These are phyloP conservation scores for Annulohypoxylon stygium DNA, from an alignment of 495 filamentous ascomycete genomes.

Conservation along the genomic window DNA sequence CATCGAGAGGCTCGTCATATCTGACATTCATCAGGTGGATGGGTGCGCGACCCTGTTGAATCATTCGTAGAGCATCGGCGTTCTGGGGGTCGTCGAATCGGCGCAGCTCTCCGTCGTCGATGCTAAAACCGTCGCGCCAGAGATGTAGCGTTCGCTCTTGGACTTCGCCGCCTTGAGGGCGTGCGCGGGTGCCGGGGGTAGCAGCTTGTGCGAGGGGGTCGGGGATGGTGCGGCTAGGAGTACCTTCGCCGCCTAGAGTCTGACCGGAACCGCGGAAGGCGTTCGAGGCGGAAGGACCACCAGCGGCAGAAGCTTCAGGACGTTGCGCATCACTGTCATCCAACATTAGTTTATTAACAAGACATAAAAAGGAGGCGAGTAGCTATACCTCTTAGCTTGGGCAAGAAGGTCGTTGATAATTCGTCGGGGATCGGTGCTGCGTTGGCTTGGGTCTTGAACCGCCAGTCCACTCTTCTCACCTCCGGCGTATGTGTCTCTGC, in stretches of 20 bases:
- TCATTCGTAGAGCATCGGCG: conserved; percentile 82
- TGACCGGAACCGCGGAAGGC: conserved; percentile 85
- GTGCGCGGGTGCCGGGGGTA: conserved; percentile 30
- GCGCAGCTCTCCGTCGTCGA: conserved; percentile 93
- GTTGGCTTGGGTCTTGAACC: conserved; percentile 83
- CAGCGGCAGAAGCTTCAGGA: conserved; percentile 62
- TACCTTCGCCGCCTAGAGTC: conserved; percentile 91
- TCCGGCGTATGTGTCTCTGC: conserved; percentile 90
- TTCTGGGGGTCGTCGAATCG: conserved; percentile 91
- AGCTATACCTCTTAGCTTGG: conserved; percentile 79
- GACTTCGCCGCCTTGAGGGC: conserved; percentile 56
- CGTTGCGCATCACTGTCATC: conserved; percentile 68
- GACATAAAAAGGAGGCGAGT: background rate
- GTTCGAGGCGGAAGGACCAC: conserved; percentile 63
- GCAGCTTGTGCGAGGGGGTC: conserved; percentile 66
- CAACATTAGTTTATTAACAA: conserved; percentile 26
- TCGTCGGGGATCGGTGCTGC: conserved; percentile 71
- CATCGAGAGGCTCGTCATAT: conserved; percentile 87
- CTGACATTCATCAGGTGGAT: conserved; percentile 89
- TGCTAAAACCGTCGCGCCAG: conserved; percentile 94
- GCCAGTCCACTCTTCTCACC: conserved; percentile 97
- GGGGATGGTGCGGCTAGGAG: conserved; percentile 78
- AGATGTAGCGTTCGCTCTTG: conserved; percentile 81
- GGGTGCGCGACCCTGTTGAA: conserved; percentile 87
- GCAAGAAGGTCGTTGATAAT: conserved; percentile 84